Conservation (phyloP, 2,329 filamentous ascomycete genomes). For the Colletotrichum theobromicola region DNA sequence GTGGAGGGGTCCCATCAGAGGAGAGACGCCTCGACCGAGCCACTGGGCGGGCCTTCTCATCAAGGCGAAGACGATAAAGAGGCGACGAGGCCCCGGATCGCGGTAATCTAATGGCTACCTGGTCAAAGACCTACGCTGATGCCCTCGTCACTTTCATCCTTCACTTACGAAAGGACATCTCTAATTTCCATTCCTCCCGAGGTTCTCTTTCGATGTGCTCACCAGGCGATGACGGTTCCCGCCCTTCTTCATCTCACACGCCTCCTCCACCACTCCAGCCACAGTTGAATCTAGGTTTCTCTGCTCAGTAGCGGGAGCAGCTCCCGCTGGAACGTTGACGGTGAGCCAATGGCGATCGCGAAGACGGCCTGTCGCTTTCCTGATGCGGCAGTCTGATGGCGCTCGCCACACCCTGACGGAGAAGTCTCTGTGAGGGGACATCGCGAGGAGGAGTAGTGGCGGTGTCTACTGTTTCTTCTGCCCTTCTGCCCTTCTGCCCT, state of each 20-base stretch:
- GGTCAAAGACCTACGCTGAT: not conserved
- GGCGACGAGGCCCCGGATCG: not conserved
- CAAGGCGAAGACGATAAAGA: conserved; percentile 15
- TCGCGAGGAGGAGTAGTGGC: not conserved
- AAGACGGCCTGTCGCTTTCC: conserved; percentile 10
- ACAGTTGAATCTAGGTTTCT: not conserved
- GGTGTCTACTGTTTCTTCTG: not conserved
- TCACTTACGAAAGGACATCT: not conserved
- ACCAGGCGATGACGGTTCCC: not conserved
- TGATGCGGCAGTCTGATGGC: conserved; percentile 13
- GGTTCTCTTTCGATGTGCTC: not conserved
- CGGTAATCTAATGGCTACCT: not conserved
- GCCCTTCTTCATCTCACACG: not conserved
- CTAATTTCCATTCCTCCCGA: not conserved
- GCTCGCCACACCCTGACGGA: not conserved
- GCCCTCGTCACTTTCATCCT: not conserved
- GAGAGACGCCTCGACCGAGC: not conserved
- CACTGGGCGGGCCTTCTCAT: not conserved
- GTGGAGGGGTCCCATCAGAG: conserved; percentile 7
- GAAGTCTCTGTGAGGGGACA: not conserved
- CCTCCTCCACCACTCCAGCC: conserved; percentile 8
- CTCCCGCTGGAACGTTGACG: conserved; percentile 9
- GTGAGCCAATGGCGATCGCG: conserved; percentile 19
- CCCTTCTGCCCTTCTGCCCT: not conserved
- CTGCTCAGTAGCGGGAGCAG: not conserved